These are phyloP conservation scores for Coccomyxa subellipsoidea DNA, from an alignment of 163 green algal genomes.

Conservation along the genomic window DNA sequence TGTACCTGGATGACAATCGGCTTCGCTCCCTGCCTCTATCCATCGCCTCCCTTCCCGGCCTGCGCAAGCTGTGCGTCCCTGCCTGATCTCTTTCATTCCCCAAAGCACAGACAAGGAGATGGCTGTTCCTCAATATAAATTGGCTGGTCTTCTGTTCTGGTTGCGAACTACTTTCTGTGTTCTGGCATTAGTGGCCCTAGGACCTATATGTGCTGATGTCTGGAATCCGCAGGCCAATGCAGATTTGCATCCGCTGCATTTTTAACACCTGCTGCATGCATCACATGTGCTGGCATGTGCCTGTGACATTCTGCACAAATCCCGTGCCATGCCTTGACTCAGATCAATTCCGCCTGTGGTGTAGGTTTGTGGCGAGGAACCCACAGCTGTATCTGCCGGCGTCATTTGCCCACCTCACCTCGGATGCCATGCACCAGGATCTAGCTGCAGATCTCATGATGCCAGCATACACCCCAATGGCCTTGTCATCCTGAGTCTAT, in stretches of 20 bases:
- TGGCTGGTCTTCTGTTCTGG: no score
- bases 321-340: no score
- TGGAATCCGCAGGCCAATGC: no score
- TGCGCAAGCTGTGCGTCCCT: background rate
- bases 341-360: no score
- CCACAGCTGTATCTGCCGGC: background rate
- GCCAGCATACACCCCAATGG: background rate
- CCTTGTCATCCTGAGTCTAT: background rate
- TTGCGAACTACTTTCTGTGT: no score
- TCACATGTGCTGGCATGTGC: no score
- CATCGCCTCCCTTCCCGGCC: background rate
- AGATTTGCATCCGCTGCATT: no score
- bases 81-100: background rate
- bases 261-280: no score
- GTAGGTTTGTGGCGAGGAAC: background rate
- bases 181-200: no score
- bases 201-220: no score
- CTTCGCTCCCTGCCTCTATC: background rate
- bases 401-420: background rate
- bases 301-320: no score
- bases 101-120: background rate
- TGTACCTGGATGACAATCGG: constrained; percentile 37
- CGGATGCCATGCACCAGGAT: background rate
- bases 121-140: no score
- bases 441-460: background rate